Base-by-base conservation (phyloP, 1,139 yeast species). In the Candida sanyaensis region DNA sequence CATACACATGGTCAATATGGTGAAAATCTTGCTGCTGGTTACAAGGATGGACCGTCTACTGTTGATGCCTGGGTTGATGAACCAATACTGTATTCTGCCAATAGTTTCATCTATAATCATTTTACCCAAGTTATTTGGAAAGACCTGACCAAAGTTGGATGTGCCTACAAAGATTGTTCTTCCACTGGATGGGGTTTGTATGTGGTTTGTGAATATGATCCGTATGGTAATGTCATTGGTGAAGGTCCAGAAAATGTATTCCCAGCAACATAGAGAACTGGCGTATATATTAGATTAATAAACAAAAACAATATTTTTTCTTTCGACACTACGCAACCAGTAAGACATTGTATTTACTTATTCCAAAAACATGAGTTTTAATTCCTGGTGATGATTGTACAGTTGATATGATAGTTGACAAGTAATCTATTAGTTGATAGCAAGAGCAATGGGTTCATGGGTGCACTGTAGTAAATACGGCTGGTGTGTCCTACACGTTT, bases 81-180 rank as follows among this genome's bases (percentile, higher is more conserved):
- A 71, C 56, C 55, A 62, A 11, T 55, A 65, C 46, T 90, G 87
- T 86, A 71, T 68, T 55, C 59, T 12, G 44, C 64, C 21, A 64
- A 70, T 23, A 60, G 59, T 43, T 41, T 41, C 17, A 53, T 61
- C 12, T 71, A 85, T 51, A 84, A 88, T 55, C 97, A 90, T 71
- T 90, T 89, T 75, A 88, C 96, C 38, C 96, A 88, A 69, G 80
- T 90, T 55, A 86, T 90, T 45, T 90, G 97, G 96, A 84, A 84
- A 66, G 68, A 70, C 27, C 71, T 91, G 48, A 77, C 84, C 36
- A 68, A 80, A 63, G 68, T 90, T 26, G 96, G 96, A 33, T 90
- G 97, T 72, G 96, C 88, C 49, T 73, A 73, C 63, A 70, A 74
- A 55, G 72, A 75, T 52, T 81, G 86, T 60, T 71, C 75, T 17